Base-by-base conservation (phyloP, 805 yeast species). In the Limtongia smithiae region DNA sequence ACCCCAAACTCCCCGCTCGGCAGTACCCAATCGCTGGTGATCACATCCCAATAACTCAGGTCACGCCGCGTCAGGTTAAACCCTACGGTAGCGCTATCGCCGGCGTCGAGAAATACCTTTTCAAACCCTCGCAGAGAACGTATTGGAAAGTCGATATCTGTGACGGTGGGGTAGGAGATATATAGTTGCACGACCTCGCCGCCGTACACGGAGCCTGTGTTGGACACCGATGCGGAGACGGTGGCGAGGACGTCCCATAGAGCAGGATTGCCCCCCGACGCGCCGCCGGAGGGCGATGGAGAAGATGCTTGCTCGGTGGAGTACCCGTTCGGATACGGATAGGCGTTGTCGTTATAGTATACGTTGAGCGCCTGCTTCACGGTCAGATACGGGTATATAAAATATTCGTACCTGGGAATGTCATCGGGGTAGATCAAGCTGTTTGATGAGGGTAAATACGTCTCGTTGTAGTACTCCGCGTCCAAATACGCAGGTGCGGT, bases 241-340 rank as follows among this genome's bases (percentile, higher is more conserved):
- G 70, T 62, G 57, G 76, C 76, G 39, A 76, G 64, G 1, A 66
- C 66, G 37, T 78, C 78, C 82, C 82, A 80, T 33, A 80, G 67
- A 0, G 77, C 81, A 4, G 79, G 80, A 61, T 79, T 78, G 1
- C 85, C 83, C 0, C 83, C 83, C 18, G 75, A 54, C 0, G 77
- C 79, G 18, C 84, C 84, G 3, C 71, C 71, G 14, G 66, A 67
- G 9, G 50, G 51, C 14, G 58, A 49, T 14, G 62, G 41, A 15
- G 62, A 58, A 14, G 49, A 50, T 32, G 45, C 57, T 20, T 65
- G 71, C 18, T 60, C 62, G 17, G 64, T 65, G 1, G 68, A 56
- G 58, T 70, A 71, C 1, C 69, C 69, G 17, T 59, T 64, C 3
- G 75, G 74, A 46, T 70, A 71, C 36, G 64, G 64, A 41, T 63